These are phyloP conservation scores for Jamesozyma jinghongensis DNA, from an alignment of 805 yeast genomes.

Conservation along the genomic window DNA sequence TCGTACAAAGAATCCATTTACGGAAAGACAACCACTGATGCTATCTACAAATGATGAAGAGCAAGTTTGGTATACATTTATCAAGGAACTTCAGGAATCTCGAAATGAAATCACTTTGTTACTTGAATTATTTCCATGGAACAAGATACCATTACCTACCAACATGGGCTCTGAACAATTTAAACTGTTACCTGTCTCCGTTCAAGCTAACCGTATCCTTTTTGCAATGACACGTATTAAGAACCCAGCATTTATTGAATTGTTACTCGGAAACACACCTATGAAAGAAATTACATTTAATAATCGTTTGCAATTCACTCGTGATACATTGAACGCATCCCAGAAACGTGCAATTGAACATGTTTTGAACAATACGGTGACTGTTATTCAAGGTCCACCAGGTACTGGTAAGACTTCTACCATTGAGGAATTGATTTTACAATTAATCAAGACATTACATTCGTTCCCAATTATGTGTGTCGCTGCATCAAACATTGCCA, in stretches of 20 bases:
- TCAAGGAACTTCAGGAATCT: slow-evolving; percentile 35
- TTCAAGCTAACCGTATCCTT: slow-evolving; percentile 53
- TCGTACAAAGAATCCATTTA: slow-evolving; percentile 51
- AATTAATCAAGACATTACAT: slow-evolving; percentile 44
- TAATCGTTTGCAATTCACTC: slow-evolving; percentile 43
- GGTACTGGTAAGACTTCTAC: slow-evolving; percentile 78
- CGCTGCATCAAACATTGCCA: slow-evolving; percentile 69
- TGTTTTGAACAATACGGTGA: slow-evolving; percentile 41
- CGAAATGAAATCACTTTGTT: slow-evolving; percentile 32
- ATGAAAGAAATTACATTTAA: slow-evolving; percentile 48
- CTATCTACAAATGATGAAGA: slow-evolving; percentile 40
- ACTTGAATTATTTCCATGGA: slow-evolving; percentile 52
- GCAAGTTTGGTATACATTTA: slow-evolving; percentile 52
- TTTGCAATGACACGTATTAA: slow-evolving; percentile 55
- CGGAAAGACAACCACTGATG: slow-evolving; percentile 49
- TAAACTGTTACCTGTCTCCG: slow-evolving; percentile 50
- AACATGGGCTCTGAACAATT: slow-evolving; percentile 29
- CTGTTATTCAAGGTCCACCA: slow-evolving; percentile 69
- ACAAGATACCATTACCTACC: slow-evolving; percentile 40
- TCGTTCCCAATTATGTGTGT: slow-evolving; percentile 60
- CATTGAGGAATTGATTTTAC: slow-evolving; percentile 51
- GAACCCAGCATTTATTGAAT: slow-evolving; percentile 41
- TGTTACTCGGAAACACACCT: slow-evolving; percentile 48
- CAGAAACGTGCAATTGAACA: slow-evolving; percentile 49
- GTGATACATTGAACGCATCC: slow-evolving; percentile 45